A percentile compares a stretch with the other conserved stretches of the same genome.
Conservation (phyloP, 1,284 basidiomycete species). For the Apiotrichum gamsii region DNA sequence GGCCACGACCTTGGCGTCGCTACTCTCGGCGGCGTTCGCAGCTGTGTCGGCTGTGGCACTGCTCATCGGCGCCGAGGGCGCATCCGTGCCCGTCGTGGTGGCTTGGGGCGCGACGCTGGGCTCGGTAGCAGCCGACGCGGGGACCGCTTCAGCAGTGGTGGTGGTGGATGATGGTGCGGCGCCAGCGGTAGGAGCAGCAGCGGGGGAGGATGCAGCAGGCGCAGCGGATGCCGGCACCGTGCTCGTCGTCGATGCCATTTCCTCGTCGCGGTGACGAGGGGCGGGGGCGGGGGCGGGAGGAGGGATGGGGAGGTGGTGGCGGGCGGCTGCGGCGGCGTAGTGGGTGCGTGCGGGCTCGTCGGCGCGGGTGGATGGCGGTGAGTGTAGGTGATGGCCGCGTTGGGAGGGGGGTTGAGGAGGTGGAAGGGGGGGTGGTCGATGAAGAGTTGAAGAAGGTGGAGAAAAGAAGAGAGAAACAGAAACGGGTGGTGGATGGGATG, state of each 20-base stretch:
- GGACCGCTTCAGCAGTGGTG: not conserved
- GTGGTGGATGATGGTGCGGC: not conserved
- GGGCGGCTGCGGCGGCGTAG: not conserved
- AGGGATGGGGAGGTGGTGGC: not conserved
- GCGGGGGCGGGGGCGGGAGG: not conserved
- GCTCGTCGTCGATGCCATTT: conserved; percentile 14
- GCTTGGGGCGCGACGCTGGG: too few relatives aligned
- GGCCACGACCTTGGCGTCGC: too few relatives aligned
- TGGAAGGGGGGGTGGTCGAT: too few relatives aligned
- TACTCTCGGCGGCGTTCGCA: not conserved
- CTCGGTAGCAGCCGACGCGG: too few relatives aligned
- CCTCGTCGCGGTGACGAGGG: conserved; percentile 14
- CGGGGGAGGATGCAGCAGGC: not conserved
- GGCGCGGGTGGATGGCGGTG: not conserved
- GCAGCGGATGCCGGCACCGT: conserved; percentile 5
- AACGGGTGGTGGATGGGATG: not conserved
- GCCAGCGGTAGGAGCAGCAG: not conserved
- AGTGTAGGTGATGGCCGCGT: too few relatives aligned
- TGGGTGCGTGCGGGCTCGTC: too few relatives aligned
- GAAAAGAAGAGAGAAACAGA: not conserved
- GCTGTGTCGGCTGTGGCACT: not conserved
- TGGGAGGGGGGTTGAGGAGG: too few relatives aligned
- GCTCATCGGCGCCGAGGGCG: not conserved
- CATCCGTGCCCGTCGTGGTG: too few relatives aligned
- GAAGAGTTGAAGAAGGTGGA: not conserved